phyloP scores from a whole-genome alignment of 306 rosid genomes.

The Cucurbita pepo region DNA sequence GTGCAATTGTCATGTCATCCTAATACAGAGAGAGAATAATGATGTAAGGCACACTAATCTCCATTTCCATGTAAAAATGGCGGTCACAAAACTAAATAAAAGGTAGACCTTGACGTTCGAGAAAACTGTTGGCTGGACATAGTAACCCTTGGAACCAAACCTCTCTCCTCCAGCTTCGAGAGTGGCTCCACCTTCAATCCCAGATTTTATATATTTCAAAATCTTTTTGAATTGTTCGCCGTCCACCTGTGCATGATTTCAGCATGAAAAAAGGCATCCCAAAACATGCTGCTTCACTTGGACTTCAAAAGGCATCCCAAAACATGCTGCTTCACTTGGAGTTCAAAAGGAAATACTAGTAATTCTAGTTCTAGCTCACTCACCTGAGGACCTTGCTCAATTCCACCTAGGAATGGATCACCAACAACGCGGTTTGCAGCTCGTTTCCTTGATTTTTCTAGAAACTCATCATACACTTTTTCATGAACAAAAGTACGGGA shows the following conservation, averaged over 20 bases:
- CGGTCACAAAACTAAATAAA: background rate
- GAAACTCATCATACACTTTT: slow-evolving; percentile 55
- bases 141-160: slow-evolving; percentile 58
- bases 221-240: slow-evolving; percentile 67
- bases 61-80: background rate
- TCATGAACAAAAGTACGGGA: slow-evolving; percentile 92
- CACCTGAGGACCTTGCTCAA: slow-evolving; percentile 99
- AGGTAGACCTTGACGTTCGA: slow-evolving; percentile 50
- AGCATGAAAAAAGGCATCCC: background rate
- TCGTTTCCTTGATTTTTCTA: slow-evolving; percentile 68
- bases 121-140: slow-evolving; percentile 78
- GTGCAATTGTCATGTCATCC: slow-evolving; percentile 79
- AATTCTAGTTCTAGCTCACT: background rate
- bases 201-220: slow-evolving; percentile 45
- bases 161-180: slow-evolving; percentile 84
- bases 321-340: background rate
- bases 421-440: slow-evolving; percentile 73
- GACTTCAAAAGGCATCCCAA: background rate
- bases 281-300: background rate
- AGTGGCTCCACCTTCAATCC: slow-evolving; percentile 66
- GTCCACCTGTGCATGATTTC: slow-evolving; percentile 29
- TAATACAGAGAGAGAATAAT: slow-evolving; percentile 9
- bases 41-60: background rate
- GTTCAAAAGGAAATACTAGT: background rate
- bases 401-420: slow-evolving; percentile 69